A percentile compares a stretch with the other conserved stretches of the same genome.
Conservation (phyloP, 2,329 filamentous ascomycete genomes). For the Cryphonectria radicalis region DNA sequence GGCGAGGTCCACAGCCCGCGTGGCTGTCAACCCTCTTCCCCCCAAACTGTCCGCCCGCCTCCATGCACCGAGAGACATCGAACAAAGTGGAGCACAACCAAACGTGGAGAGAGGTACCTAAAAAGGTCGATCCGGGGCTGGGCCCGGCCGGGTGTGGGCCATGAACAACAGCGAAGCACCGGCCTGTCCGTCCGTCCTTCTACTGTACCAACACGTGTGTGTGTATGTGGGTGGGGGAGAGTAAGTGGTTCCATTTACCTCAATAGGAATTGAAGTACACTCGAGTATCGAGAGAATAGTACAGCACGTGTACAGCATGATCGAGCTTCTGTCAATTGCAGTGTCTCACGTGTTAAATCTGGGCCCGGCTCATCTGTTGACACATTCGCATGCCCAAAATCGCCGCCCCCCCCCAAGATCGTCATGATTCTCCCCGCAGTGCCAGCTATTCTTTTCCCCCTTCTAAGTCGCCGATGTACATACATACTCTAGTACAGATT, state of each 20-base stretch:
- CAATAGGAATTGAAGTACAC: background rate
- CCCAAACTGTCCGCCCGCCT: background rate
- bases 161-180: background rate
- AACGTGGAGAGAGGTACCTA: background rate
- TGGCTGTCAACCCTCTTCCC: constrained; percentile 2
- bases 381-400: background rate
- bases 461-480: background rate
- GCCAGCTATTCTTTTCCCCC: background rate
- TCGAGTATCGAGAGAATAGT: background rate
- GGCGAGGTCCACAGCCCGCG: background rate
- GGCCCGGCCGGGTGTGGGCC: background rate
- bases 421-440: background rate
- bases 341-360: background rate
- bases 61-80: background rate
- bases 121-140: constrained; percentile 3
- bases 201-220: background rate
- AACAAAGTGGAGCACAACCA: constrained; percentile 5
- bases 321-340: background rate
- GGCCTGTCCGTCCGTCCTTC: background rate
- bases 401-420: background rate
- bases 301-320: background rate
- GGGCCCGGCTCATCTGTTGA: background rate
- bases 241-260: background rate
- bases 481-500: no score
- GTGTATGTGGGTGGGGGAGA: background rate